Percentiles rank a stretch among this genome's conserved stretches.
Evolutionary conservation across 1,139 yeast species (phyloP).

Genomic region (Taiozyma sp.): DNA sequence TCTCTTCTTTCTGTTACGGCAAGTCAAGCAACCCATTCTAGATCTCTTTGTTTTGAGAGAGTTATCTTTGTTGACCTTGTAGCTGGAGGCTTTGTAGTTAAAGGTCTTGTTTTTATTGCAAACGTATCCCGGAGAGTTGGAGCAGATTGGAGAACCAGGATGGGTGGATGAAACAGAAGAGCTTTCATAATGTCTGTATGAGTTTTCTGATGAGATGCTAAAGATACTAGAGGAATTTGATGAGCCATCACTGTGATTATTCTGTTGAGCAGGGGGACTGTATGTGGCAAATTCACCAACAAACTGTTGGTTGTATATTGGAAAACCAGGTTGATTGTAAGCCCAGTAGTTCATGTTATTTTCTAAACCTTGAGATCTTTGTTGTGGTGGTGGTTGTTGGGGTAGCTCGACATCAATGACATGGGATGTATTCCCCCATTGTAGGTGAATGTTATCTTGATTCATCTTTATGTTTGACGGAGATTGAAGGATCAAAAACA

Average conservation of each 20-base stretch:
- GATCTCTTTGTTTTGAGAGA: slow-evolving; percentile 20
- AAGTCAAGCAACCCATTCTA: slow-evolving; percentile 61
- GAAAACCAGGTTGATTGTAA: background rate
- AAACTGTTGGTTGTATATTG: background rate
- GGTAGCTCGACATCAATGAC: background rate
- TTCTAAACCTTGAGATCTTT: background rate
- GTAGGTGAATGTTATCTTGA: background rate
- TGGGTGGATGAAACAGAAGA: background rate
- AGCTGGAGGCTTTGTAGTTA: background rate
- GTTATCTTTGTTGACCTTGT: background rate
- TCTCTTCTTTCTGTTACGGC: slow-evolving; percentile 68
- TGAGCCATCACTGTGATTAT: background rate
- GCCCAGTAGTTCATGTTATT: background rate
- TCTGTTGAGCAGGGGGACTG: background rate
- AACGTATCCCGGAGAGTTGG: background rate
- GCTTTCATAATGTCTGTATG: background rate
- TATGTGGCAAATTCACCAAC: background rate
- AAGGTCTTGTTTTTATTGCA: background rate
- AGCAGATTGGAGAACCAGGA: background rate
- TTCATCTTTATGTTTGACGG: background rate
- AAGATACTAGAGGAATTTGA: background rate
- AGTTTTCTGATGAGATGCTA: background rate
- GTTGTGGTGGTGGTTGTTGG: background rate
- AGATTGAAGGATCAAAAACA: background rate
- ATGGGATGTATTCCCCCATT: background rate